These are phyloP conservation scores for Alternaria postmessia DNA, from an alignment of 2,329 filamentous ascomycete genomes.

Conservation along the genomic window DNA sequence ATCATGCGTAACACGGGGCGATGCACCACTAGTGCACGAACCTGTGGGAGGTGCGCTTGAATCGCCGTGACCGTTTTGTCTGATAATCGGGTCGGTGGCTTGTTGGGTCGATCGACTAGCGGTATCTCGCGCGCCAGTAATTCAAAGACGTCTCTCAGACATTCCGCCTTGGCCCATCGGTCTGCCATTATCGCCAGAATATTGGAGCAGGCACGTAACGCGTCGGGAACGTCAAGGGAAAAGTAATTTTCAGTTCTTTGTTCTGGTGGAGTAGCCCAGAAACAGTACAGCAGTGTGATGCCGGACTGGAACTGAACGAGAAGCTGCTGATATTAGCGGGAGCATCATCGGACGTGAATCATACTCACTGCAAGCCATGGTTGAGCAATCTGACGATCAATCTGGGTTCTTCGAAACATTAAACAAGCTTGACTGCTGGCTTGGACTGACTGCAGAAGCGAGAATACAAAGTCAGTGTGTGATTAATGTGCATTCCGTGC, in stretches of 20 bases:
- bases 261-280: slow-evolving; percentile 46
- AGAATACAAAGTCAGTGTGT: not conserved
- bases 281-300: slow-evolving; percentile 50
- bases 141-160: slow-evolving; percentile 48
- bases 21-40: slow-evolving; percentile 26
- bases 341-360: not conserved
- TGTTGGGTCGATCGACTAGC: slow-evolving; percentile 24
- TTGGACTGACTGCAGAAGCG: slow-evolving; percentile 18
- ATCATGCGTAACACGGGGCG: slow-evolving; percentile 30
- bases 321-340: slow-evolving; percentile 17
- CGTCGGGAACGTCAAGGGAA: slow-evolving; percentile 41
- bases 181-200: slow-evolving; percentile 50
- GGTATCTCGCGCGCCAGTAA: slow-evolving; percentile 37
- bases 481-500: not conserved
- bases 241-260: slow-evolving; percentile 39
- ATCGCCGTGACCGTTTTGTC: slow-evolving; percentile 20
- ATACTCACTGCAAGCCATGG: slow-evolving; percentile 29
- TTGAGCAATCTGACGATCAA: slow-evolving; percentile 31
- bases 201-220: slow-evolving; percentile 48
- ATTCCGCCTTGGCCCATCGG: slow-evolving; percentile 48
- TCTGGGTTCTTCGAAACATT: slow-evolving; percentile 30
- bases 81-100: slow-evolving; percentile 22
- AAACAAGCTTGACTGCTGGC: slow-evolving; percentile 29
- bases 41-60: slow-evolving; percentile 16
- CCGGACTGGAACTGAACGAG: slow-evolving; percentile 46